A percentile compares a stretch with the other conserved stretches of the same genome.
Conservation (phyloP, 805 yeast species). For the Candida lessepsii region DNA sequence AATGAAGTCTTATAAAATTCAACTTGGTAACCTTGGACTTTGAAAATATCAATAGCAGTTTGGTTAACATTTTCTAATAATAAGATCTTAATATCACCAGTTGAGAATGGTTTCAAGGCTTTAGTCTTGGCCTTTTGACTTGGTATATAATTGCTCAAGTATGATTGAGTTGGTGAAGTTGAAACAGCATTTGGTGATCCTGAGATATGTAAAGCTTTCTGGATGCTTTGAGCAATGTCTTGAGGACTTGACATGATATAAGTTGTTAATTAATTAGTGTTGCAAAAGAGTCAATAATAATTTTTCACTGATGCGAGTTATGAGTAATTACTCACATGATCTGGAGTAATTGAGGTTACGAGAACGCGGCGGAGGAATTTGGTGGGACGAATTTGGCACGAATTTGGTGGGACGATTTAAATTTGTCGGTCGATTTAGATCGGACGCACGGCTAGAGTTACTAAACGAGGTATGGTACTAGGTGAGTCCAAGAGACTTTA, state of each 20-base stretch:
- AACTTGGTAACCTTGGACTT: conserved; percentile 92
- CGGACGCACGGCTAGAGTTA: too few species aligned
- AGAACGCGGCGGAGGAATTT: too few species aligned
- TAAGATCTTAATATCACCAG: conserved; percentile 91
- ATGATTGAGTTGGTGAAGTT: conserved; percentile 80
- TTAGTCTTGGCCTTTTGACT: conserved; percentile 49
- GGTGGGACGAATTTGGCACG: too few species aligned
- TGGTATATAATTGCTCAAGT: conserved; percentile 51
- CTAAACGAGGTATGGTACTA: too few species aligned
- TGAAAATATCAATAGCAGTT: conserved; percentile 86
- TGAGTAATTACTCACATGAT: conserved; percentile 3
- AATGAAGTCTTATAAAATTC: conserved; percentile 88
- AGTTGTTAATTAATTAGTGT: background rate
- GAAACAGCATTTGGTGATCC: conserved; percentile 71
- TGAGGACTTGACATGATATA: conserved; percentile 61
- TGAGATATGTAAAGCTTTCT: conserved; percentile 51
- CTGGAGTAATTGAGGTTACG: background rate
- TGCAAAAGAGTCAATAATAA: conserved; percentile 6
- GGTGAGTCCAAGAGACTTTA: too few species aligned
- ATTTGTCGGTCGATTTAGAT: too few species aligned
- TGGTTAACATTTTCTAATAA: conserved; percentile 89
- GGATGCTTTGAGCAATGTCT: conserved; percentile 62
- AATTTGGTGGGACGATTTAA: too few species aligned
- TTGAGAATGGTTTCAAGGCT: conserved; percentile 88
- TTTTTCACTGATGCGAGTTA: conserved; percentile 4